These are phyloP conservation scores for Lactarius tabidus DNA, from an alignment of 768 basidiomycete species.

Conservation along the genomic window DNA sequence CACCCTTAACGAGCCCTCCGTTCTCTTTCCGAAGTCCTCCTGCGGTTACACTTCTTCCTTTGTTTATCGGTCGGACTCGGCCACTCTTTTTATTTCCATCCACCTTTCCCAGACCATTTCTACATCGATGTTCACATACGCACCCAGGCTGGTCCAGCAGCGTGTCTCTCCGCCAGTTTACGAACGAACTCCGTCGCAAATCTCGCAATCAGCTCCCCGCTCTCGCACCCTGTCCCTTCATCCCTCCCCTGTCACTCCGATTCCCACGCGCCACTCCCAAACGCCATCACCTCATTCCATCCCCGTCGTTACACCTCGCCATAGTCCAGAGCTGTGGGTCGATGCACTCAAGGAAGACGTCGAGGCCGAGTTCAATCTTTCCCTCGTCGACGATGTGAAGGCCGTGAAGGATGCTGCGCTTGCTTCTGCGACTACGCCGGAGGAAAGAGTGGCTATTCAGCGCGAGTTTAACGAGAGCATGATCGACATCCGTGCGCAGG, in stretches of 20 bases:
- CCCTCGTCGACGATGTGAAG: slow-evolving; percentile 19
- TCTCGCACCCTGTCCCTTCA: slow-evolving; percentile 18
- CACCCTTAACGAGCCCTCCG: slow-evolving; percentile 2
- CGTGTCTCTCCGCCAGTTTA: slow-evolving; percentile 3
- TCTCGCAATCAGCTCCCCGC: neutral
- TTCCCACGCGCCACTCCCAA: slow-evolving; percentile 20
- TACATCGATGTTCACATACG: slow-evolving; percentile 11
- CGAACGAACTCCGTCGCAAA: slow-evolving; percentile 13
- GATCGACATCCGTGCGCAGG: slow-evolving; percentile 20
- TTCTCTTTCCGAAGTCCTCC: neutral
- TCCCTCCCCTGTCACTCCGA: neutral
- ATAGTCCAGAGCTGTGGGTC: slow-evolving; percentile 19
- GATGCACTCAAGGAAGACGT: slow-evolving; percentile 23
- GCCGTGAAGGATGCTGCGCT: slow-evolving; percentile 14
- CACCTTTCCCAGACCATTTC: neutral
- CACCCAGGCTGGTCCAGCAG: slow-evolving; percentile 22
- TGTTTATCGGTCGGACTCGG: slow-evolving; percentile 17
- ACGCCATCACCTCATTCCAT: neutral
- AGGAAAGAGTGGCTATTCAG: slow-evolving; percentile 10
- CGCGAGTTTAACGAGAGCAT: slow-evolving; percentile 19
- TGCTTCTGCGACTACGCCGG: slow-evolving; percentile 9
- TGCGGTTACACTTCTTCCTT: slow-evolving; percentile 8
- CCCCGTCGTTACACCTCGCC: neutral
- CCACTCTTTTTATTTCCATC: neutral
- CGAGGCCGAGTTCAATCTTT: slow-evolving; percentile 19